Evolutionary conservation across 2,329 filamentous ascomycete species (phyloP), one percentile per base, ranked within the genome.

Genomic region (Pseudofabraea citricarpa): DNA sequence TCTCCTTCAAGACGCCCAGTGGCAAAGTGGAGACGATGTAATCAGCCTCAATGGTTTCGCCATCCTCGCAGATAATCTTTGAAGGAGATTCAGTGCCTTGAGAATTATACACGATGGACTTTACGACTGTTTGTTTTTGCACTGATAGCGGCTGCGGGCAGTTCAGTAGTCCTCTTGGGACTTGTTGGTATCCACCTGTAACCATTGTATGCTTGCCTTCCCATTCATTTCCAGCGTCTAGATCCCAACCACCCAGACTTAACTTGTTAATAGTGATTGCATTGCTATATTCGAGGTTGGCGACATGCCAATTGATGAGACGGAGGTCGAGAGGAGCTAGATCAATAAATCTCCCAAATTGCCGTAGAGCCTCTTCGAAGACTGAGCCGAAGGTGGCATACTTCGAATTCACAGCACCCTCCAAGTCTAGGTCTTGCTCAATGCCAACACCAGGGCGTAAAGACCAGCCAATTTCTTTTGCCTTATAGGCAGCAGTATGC

Each of bases 281-380:
- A 63, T 97, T 98, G 50, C 91, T 94, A 61, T 98, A 98, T 64
- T 98, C 93, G 12, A 98, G 75, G 60, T 98, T 98, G 52, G 94
- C 94, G 63, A 96, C 86, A 64, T 98, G 94, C 93, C 93, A 98
- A 59, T 96, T 98, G 58, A 97, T 76, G 13, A 98, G 72, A 36
- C 93, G 81, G 64, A 95, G 83, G 58, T 98, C 93, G 59, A 89
- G 87, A 1, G 90, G 79, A 12, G 82, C 87, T 41, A 98, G 69
- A 46, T 95, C 84, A 21, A 97, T 75, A 38, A 98, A 77, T 23
- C 77, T 73, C 57, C 87, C 84, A 61, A 95, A 98, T 62, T 97
- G 90, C 15, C 76, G 76, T 47, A 98, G 83, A n/a, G 90, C 88
- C 52, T 90, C 83, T 57, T 98, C 89, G 70, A 97, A 86, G 2